A percentile compares a stretch with the other conserved stretches of the same genome.
phyloP scores from a whole-genome alignment of 1,284 basidiomycete genomes.

The Leccinum fuscescens region DNA sequence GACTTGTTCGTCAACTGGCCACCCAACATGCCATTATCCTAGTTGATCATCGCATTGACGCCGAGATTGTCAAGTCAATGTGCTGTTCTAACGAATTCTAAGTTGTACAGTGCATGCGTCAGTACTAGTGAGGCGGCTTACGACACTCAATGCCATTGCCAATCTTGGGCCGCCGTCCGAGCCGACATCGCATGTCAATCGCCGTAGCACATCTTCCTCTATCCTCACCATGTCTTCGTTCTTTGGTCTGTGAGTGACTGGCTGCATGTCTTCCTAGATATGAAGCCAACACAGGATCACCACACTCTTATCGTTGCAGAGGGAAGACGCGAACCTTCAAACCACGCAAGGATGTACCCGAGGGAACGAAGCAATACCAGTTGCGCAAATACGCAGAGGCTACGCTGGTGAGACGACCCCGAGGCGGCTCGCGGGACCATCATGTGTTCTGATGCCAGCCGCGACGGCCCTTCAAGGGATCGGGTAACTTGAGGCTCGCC shows the following conservation, averaged over 20 bases:
- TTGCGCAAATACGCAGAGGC: constrained; percentile 96
- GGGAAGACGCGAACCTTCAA: constrained; percentile 96
- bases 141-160: constrained; percentile 9
- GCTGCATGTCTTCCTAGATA: background rate
- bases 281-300: constrained; percentile 13
- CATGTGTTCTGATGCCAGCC: constrained; percentile 7
- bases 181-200: constrained; percentile 5
- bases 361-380: constrained; percentile 97
- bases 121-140: constrained; percentile 3
- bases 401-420: constrained; percentile 66
- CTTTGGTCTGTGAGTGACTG: constrained; percentile 70
- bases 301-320: constrained; percentile 37
- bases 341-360: constrained; percentile 91
- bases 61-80: background rate
- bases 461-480: constrained; percentile 60
- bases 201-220: constrained; percentile 9
- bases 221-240: constrained; percentile 68
- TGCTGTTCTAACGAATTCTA: background rate
- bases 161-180: constrained; percentile 9
- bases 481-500: constrained; percentile 87
- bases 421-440: background rate
- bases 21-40: background rate
- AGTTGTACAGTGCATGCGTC: background rate
- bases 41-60: background rate
- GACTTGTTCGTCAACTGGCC: background rate